Evolutionary conservation across 495 filamentous ascomycete species (phyloP).

Genomic region (Cercophora newfieldiana): DNA sequence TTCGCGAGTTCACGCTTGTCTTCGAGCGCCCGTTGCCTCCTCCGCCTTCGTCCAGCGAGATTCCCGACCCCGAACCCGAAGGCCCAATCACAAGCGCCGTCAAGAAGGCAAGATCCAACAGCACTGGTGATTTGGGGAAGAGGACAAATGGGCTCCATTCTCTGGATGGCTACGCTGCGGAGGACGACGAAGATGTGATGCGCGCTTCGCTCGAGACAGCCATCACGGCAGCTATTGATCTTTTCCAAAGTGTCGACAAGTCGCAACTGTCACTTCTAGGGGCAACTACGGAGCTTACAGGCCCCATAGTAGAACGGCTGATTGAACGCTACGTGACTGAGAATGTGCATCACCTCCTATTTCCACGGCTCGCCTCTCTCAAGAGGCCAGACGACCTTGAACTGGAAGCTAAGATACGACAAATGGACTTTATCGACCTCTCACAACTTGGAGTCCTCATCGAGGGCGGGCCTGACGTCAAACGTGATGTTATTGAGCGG

Average conservation of each 20-base stretch:
- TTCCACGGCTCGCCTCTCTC: slow-evolving; percentile 77
- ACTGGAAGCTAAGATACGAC: slow-evolving; percentile 81
- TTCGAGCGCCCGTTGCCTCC: slow-evolving; percentile 83
- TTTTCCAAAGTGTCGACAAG: slow-evolving; percentile 94
- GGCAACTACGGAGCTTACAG: slow-evolving; percentile 90
- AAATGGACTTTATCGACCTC: slow-evolving; percentile 92
- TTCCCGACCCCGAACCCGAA: slow-evolving; percentile 52
- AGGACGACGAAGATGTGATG: slow-evolving; percentile 87
- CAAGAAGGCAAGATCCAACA: slow-evolving; percentile 51
- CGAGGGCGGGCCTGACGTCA: slow-evolving; percentile 68
- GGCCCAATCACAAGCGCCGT: slow-evolving; percentile 52
- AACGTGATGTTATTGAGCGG: slow-evolving; percentile 68
- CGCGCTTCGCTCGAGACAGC: slow-evolving; percentile 83
- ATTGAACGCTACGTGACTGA: slow-evolving; percentile 96
- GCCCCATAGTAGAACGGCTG: slow-evolving; percentile 84
- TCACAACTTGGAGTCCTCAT: slow-evolving; percentile 88
- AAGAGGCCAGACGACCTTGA: slow-evolving; percentile 84
- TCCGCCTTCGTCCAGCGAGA: slow-evolving; percentile 62
- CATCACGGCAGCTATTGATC: slow-evolving; percentile 88
- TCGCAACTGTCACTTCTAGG: slow-evolving; percentile 90
- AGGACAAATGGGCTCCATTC: slow-evolving; percentile 23
- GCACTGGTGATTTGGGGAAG: slow-evolving; percentile 35
- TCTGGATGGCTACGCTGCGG: slow-evolving; percentile 53
- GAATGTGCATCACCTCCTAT: slow-evolving; percentile 82
- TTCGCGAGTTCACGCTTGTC: slow-evolving; percentile 82